phyloP scores from a whole-genome alignment of 106 monocot genomes.

The Posidonia australis region DNA sequence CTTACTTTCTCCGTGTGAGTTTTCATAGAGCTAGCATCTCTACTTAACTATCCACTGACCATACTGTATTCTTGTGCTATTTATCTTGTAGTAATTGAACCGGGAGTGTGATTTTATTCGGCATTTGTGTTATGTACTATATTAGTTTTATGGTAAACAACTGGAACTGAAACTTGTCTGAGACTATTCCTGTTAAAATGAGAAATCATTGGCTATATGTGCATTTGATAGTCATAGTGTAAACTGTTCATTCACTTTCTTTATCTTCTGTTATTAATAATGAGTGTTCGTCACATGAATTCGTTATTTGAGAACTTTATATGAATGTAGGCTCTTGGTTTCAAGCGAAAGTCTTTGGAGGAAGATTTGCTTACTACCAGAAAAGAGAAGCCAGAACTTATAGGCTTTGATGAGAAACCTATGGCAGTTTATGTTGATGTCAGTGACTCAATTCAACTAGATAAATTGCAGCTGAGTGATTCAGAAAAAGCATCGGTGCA shows the following conservation, averaged over 20 bases:
- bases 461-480: slow-evolving; percentile 8
- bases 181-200: too few relatives aligned
- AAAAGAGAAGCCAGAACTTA: slow-evolving; percentile 46
- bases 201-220: too few relatives aligned
- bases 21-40: too few relatives aligned
- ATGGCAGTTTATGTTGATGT: slow-evolving; percentile 20
- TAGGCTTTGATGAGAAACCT: slow-evolving; percentile 76
- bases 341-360: slow-evolving; percentile 61
- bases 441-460: slow-evolving; percentile 7
- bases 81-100: too few relatives aligned
- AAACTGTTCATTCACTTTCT: not conserved
- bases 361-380: slow-evolving; percentile 37
- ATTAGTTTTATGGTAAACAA: too few relatives aligned
- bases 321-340: slow-evolving; percentile 44
- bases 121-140: too few relatives aligned
- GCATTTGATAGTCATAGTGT: not conserved
- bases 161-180: too few relatives aligned
- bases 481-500: not conserved
- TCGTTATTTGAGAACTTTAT: not conserved
- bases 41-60: too few relatives aligned
- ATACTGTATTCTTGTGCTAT: too few relatives aligned
- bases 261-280: not conserved
- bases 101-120: not conserved
- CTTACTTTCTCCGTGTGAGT: too few relatives aligned
- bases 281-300: not conserved